Conservation (phyloP, 345 rosid genomes). For the Litchi chinensis region DNA sequence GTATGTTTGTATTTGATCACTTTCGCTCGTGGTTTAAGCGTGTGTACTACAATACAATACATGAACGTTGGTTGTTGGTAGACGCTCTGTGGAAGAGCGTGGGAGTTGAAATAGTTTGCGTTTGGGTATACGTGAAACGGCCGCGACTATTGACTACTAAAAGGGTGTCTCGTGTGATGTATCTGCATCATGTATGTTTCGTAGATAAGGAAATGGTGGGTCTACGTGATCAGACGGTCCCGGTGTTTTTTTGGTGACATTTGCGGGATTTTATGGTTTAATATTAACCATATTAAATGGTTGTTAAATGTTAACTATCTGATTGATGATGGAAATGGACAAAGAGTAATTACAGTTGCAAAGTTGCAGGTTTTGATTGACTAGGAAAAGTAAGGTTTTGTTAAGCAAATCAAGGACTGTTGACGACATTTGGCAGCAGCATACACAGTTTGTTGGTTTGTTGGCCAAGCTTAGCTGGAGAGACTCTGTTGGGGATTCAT, state of each 20-base stretch:
- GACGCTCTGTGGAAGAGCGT: background rate
- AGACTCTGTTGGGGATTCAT: background rate
- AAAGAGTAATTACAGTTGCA: background rate
- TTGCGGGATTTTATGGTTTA: background rate
- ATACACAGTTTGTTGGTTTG: background rate
- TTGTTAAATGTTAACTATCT: background rate
- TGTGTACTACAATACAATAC: background rate
- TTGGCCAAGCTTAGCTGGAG: slow-evolving; percentile 12
- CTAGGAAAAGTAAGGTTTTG: slow-evolving; percentile 7
- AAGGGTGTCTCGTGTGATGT: background rate
- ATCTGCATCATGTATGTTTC: background rate
- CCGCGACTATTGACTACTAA: background rate
- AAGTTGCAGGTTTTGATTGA: slow-evolving; percentile 15
- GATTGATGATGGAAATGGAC: background rate
- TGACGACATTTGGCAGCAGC: slow-evolving; percentile 17
- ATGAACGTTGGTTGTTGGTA: too few species aligned
- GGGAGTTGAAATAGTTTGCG: background rate
- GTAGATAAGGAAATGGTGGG: background rate
- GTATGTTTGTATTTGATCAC: background rate
- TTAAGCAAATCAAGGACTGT: slow-evolving; percentile 2
- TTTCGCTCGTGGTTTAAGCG: background rate
- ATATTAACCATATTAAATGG: background rate
- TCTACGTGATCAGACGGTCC: slow-evolving; percentile 16
- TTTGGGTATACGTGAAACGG: background rate
- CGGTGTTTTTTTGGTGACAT: background rate